Evolutionary conservation across 2,329 filamentous ascomycete species (phyloP).

Genomic region (Ophiostoma angusticollis): DNA sequence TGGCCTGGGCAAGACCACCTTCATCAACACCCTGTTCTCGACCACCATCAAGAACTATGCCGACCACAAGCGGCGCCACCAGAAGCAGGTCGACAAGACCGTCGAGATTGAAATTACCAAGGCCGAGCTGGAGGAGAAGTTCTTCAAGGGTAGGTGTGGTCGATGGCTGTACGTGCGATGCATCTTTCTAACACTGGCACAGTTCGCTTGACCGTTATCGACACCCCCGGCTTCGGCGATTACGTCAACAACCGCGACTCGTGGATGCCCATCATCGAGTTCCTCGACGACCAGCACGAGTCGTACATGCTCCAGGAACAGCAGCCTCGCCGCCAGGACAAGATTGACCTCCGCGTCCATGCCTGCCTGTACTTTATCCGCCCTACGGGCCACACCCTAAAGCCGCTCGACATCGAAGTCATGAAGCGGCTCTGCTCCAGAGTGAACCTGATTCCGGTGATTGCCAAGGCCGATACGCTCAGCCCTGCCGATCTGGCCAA

Average conservation of each 20-base stretch:
- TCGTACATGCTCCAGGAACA: constrained; percentile 99
- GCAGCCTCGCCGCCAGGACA: constrained; percentile 93
- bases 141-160: constrained; percentile 79
- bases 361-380: constrained; percentile 98
- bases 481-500: constrained; percentile 81
- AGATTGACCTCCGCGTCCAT: constrained; percentile 98
- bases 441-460: constrained; percentile 95
- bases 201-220: constrained; percentile 95
- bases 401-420: constrained; percentile 97
- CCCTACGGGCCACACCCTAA: constrained; percentile 93
- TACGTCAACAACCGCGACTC: constrained; percentile 99
- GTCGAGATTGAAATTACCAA: constrained; percentile 99
- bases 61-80: constrained; percentile 97
- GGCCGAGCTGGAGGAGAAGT: constrained; percentile 99
- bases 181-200: not conserved
- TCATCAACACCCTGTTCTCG: constrained; percentile 99
- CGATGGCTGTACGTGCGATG: not conserved
- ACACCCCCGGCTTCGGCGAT: constrained; percentile 97
- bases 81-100: constrained; percentile 99
- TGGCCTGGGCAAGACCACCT: constrained; percentile 96
- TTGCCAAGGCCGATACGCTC: constrained; percentile 96
- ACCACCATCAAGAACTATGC: constrained; percentile 99
- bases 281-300: constrained; percentile 99
- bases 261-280: constrained; percentile 99
- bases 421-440: constrained; percentile 99